phyloP scores from a whole-genome alignment of 139 green algal species.

The Zygnema cylindricum region DNA sequence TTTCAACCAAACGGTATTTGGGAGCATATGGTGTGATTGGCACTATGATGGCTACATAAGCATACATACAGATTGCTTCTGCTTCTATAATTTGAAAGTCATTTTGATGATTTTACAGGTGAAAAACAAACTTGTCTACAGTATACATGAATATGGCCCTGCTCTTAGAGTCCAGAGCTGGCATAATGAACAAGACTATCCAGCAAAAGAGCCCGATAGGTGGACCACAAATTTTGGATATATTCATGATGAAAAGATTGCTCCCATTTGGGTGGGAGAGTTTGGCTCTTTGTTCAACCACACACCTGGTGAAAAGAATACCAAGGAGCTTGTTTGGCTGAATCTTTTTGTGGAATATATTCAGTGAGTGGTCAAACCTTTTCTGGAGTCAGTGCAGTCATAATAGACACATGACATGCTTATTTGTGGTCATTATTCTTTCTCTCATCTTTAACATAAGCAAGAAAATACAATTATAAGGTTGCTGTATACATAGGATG shows the following conservation, averaged over 20 bases:
- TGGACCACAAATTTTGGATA: slow-evolving; percentile 30
- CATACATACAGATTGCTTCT: too few relatives aligned
- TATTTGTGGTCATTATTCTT: too few relatives aligned
- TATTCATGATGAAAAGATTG: slow-evolving; percentile 18
- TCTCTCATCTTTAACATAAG: too few relatives aligned
- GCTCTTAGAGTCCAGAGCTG: slow-evolving; percentile 7
- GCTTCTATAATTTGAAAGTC: too few relatives aligned
- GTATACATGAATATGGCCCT: slow-evolving; percentile 45
- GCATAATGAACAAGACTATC: slow-evolving; percentile 17
- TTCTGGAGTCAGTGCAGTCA: too few relatives aligned
- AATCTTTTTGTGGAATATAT: neutral
- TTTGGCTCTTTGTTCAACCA: slow-evolving; percentile 18
- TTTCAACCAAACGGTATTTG: too few relatives aligned
- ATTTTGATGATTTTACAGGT: neutral
- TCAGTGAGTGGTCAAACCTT: neutral
- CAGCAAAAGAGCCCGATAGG: neutral
- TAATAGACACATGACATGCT: too few relatives aligned
- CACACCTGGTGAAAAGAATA: neutral
- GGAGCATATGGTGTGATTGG: too few relatives aligned
- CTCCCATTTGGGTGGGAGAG: slow-evolving; percentile 43
- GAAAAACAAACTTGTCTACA: slow-evolving; percentile 41
- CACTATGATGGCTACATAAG: too few relatives aligned
- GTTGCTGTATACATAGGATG: too few relatives aligned
- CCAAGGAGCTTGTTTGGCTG: neutral
- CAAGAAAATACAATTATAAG: too few relatives aligned